Evolutionary conservation across 352 stramenopile species (phyloP), one percentile per base, ranked within the genome.

Genomic region (Pythium pyrilobum): DNA sequence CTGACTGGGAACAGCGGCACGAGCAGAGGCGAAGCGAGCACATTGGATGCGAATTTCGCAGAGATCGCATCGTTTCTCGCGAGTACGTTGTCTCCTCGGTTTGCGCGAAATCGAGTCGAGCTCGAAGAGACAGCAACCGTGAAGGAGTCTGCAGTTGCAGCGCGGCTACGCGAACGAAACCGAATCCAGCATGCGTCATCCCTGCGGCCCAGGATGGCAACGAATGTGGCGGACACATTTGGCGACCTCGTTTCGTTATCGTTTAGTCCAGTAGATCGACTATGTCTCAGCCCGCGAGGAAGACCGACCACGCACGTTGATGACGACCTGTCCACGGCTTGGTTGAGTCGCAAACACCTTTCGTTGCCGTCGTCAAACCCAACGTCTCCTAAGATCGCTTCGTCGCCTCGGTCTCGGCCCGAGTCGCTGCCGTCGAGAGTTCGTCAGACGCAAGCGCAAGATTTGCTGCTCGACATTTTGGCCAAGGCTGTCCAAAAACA

Each of bases 401-500:
- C 40, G 9, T 49, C 42, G 20, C 43, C 34, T 2, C 44, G 31
- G 4, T 39, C 28, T 12, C 44, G 10, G 2, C 31, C 27, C 6
- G 21, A 41, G 6, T 34, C 29, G 11, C 5, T 50, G 18, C 28
- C 27, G 4, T 53, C 42, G 1, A 39, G 24, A 31, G 31, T 52
- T 18, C 65, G 72, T 4, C 77, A 88, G 39, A 60, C 68, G 12
- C 72, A 73, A 34, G 60, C 82, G 8, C 77, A 87, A 42, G 69
- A 85, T 29, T 56, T 90, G 28, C 54, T 90, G 12, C 48, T 90
- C 5, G 72, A 86, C 44, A 74, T 84, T 25, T 46, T 90, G 16
- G 42, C 74, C 20, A 87, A 86, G 45, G 80, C 77, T 1, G 77
- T 87, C 5, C 75, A 86, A 48, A 90, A 90, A 25, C 68, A 81